A percentile compares a stretch with the other conserved stretches of the same genome.
Conservation (phyloP, 495 filamentous ascomycete species). For the Tricharina praecox region DNA sequence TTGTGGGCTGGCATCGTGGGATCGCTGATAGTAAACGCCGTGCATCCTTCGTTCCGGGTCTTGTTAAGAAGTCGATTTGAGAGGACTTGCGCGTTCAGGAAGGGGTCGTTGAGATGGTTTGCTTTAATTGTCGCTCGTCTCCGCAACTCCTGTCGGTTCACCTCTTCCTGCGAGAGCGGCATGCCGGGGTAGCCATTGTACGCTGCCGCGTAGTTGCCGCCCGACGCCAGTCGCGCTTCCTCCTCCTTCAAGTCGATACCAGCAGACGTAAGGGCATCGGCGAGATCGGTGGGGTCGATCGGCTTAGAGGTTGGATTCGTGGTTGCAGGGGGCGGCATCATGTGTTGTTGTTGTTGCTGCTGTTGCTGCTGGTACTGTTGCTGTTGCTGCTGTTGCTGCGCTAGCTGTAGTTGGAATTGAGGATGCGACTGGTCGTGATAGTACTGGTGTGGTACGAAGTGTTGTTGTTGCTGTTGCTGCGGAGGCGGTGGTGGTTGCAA, state of each 20-base stretch:
- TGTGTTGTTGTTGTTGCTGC: constrained; percentile 16
- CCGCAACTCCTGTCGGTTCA: constrained; percentile 12
- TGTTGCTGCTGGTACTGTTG: constrained; percentile 14
- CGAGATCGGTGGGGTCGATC: constrained; percentile 26
- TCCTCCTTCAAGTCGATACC: constrained; percentile 27
- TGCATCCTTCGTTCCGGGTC: constrained; percentile 16
- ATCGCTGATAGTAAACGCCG: constrained; percentile 14
- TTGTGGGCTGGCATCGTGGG: constrained; percentile 7
- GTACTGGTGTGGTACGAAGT: constrained; percentile 4
- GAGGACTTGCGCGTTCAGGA: constrained; percentile 16
- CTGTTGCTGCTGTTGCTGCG: constrained; percentile 17
- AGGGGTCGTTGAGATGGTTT: constrained; percentile 23
- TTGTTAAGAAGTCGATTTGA: constrained; percentile 18
- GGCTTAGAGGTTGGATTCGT: constrained; percentile 20
- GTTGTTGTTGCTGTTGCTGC: constrained; percentile 19
- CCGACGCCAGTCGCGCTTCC: constrained; percentile 21
- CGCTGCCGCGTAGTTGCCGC: constrained; percentile 4
- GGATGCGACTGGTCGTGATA: constrained; percentile 9
- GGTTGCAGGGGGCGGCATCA: constrained; percentile 23
- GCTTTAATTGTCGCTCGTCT: constrained; percentile 16
- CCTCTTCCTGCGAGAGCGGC: constrained; percentile 17
- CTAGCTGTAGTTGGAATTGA: constrained; percentile 17
- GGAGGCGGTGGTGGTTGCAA: constrained; percentile 15
- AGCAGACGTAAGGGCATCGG: constrained; percentile 26
- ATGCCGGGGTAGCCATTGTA: not conserved